These are phyloP conservation scores for Hypoxylon sp. DNA, from an alignment of 2,329 filamentous ascomycete genomes.

Conservation along the genomic window DNA sequence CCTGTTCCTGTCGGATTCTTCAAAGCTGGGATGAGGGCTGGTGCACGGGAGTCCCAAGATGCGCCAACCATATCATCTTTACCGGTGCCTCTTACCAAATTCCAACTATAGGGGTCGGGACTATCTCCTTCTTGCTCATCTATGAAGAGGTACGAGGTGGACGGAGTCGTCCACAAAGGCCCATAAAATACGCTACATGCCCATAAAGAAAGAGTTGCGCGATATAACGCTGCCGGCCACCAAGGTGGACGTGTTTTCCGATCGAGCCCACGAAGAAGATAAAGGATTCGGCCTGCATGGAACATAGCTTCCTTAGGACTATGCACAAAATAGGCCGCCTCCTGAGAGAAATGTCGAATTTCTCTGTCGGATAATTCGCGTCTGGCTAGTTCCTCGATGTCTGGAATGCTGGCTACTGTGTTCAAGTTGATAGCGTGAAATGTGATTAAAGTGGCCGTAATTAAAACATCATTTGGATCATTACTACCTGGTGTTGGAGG, in stretches of 20 bases:
- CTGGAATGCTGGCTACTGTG: conserved; percentile 23
- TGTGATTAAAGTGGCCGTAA: conserved; percentile 24
- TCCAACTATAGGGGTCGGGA: conserved; percentile 16
- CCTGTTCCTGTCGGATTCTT: conserved; percentile 18
- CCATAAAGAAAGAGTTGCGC: conserved; percentile 23
- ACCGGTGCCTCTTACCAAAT: conserved; percentile 13
- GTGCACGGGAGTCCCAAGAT: conserved; percentile 10
- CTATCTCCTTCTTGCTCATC: conserved; percentile 21
- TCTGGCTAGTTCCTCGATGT: conserved; percentile 29
- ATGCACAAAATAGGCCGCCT: conserved; percentile 15
- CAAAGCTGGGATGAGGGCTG: conserved; percentile 19
- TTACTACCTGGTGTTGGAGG: conserved; percentile 5
- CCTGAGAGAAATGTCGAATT: conserved; percentile 13
- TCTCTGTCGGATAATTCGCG: conserved; percentile 19
- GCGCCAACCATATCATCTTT: conserved; percentile 15
- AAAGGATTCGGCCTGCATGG: conserved; percentile 20
- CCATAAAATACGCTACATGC: conserved; percentile 29
- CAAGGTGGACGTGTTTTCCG: conserved; percentile 27
- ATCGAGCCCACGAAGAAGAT: conserved; percentile 23
- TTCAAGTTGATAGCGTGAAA: conserved; percentile 27
- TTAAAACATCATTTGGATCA: conserved; percentile 3
- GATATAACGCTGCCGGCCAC: conserved; percentile 32
- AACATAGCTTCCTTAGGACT: conserved; percentile 28
- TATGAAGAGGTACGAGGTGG: conserved; percentile 15
- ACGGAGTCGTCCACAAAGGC: conserved; percentile 5